These are phyloP conservation scores for Verticillium nonalfalfae DNA, from an alignment of 2,329 filamentous ascomycete genomes.

Conservation along the genomic window DNA sequence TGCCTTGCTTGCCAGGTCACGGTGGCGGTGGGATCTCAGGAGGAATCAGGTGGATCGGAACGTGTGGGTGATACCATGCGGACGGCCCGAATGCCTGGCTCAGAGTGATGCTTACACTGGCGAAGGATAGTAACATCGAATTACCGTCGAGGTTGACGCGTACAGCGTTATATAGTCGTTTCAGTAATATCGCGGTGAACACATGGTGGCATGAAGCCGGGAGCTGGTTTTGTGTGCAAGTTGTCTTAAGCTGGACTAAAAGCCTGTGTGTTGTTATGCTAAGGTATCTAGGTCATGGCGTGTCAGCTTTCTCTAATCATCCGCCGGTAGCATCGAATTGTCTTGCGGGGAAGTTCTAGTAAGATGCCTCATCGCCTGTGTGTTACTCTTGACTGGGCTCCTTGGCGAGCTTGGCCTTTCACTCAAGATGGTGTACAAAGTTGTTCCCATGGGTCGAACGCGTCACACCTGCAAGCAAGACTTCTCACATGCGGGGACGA, in stretches of 20 bases:
- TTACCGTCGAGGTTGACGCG: neutral
- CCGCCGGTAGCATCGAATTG: too few relatives aligned
- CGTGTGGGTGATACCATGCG: neutral
- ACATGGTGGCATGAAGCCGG: neutral
- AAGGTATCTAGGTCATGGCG: too few relatives aligned
- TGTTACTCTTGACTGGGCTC: too few relatives aligned
- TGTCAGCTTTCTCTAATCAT: too few relatives aligned
- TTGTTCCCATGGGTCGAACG: too few relatives aligned
- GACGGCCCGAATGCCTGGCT: neutral
- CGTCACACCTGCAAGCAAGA: too few relatives aligned
- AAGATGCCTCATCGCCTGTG: too few relatives aligned
- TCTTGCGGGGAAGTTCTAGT: too few relatives aligned
- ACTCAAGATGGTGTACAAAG: too few relatives aligned
- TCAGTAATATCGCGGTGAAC: neutral
- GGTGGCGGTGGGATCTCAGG: neutral
- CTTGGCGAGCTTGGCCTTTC: too few relatives aligned
- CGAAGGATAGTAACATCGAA: neutral
- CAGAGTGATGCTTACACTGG: neutral
- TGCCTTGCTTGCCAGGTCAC: too few relatives aligned
- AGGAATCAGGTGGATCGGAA: neutral
- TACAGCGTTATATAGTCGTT: neutral
- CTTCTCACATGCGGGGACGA: too few relatives aligned
- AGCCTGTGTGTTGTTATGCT: neutral
- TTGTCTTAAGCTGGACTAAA: neutral
- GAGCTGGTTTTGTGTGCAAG: neutral